Evolutionary conservation across 2,329 filamentous ascomycete species (phyloP), one percentile per base, ranked within the genome.

Genomic region (Chrysoporthe puriensis): DNA sequence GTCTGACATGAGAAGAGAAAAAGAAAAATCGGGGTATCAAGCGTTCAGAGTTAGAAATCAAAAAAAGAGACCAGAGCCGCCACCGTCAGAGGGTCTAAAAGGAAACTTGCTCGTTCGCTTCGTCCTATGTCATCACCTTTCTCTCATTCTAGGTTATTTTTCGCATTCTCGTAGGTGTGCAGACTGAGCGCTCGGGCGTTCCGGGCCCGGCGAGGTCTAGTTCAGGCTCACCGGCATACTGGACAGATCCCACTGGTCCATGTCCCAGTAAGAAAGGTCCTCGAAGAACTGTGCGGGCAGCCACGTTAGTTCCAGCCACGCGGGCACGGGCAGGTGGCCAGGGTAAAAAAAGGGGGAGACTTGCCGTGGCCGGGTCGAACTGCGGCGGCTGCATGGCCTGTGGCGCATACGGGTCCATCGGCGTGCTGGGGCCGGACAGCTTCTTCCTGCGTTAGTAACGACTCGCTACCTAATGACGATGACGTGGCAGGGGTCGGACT

Each of bases 191-290:
- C 32, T 7, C 5, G 13, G 5, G 4, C 50, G 21, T 21, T 32
- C n/a, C 13, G 6, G 50, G 11, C 21, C 16, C 26, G 13, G 43
- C 2, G n/a, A 14, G 26, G 13, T 8, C 62, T 21, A 69, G 21
- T 61, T 66, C 34, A 69, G 46, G 21, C 54, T 56, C 26, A 69
- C 57, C 0, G 67, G 67, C 21, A 66, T 40, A 50, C 63, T 66
- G 2, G 64, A 43, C 7, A 42, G 75, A 67, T 42, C 75, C 79
- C 18, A 80, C 80, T 14, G 79, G 82, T 18, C 79, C 82, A 64
- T 74, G 76, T 43, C 79, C 80, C 70, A 76, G 69, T 73, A 63
- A 16, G 64, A 70, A 11, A 70, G 68, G 46, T 69, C 66, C 8
- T 69, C 66, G 40, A 66, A 69, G 50, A 69, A 69, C 64, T 69